Base-by-base conservation (phyloP, 1,284 basidiomycete genomes). In the Tylopilus sp. region DNA sequence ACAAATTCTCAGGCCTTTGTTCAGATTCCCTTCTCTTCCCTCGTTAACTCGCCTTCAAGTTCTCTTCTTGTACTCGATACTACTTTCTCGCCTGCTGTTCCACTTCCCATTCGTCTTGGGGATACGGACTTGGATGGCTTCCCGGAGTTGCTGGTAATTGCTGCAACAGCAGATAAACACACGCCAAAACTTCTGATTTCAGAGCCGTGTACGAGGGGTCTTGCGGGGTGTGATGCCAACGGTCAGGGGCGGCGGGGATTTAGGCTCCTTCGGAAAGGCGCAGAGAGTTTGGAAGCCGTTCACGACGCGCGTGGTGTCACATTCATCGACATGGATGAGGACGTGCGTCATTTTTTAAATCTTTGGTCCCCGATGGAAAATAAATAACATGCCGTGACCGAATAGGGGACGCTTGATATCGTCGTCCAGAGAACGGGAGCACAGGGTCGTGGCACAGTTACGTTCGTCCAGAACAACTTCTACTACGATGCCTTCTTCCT, bases 401-500 rank as follows among this genome's bases (percentile, higher is more conserved):
- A 45, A 44, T 59, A 96, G 91, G 95, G 96, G 0, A 91, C 93
- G 2, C 74, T 99, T 19, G 97, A 99, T 67, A 81, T 99, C 34
- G 73, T 97, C 67, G 77, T 99, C 0, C 94, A 97, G 63, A 75
- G 95, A 33, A 84, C 84, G 0, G 91, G 90, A 1, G 70, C 74
- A 11, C 81, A 84, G 49, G 76, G 77, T 2, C 67, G 73, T 44
- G 84, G 85, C 4, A 80, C 77, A 29, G 72, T 94, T 13, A 70
- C 84, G 2, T 97, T 99, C 59, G 75, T 99, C 35, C 93, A 97
- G 70, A 99, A 99, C 68, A 98, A 98, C 70, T 93, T 94, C 63
- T 99, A 97, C 65, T 94, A 95, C 64, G 97, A 99, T 60, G 95
- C 97, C 0, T 99, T 99, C 75, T 99, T 99, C 81, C 77, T 99